Base-by-base conservation (phyloP, 345 rosid species). In the Kernera saxatilis region DNA sequence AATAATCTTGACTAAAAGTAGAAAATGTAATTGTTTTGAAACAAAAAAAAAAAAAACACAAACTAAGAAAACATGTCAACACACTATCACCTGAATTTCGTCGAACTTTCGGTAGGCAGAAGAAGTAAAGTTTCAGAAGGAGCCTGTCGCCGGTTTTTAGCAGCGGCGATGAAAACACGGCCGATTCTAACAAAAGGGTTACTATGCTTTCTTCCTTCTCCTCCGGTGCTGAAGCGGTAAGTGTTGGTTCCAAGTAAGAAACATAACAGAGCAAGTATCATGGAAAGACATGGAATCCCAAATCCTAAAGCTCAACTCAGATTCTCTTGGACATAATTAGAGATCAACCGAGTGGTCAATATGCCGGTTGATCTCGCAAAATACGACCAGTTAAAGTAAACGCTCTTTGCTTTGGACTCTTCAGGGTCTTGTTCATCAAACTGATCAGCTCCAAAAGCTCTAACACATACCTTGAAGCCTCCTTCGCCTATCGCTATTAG, bases 71-170 rank as follows among this genome's bases (percentile, higher is more conserved):
- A n/a, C n/a, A n/a, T n/a, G n/a, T n/a, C n/a, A n/a, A n/a, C n/a
- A 27, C 30, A 52, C 29, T 25, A 80, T 56, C 70, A 84, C 87
- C 68, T 79, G 74, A 63, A 82, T 64, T 82, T 81, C 43, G 71
- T 60, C 5, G 81, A 77, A 30, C 55, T 66, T 44, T 81, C 63
- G 11, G 8, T n/a, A 25, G 83, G 80, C 14, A 79, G 33, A 39
- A 70, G 58, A 29, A 50, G 52, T 2, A 21, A 5, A 8, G 54
- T 71, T 11, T 71, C 69, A 10, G 62, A 30, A 51, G 69, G 11
- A 27, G 62, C 21, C 3, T 39, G 26, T 41, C 62, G 45, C 23
- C 75, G 33, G 62, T 75, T 75, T 62, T 17, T 72, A 5, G 46
- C 63, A 6, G 79, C 81, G 14, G 64, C 62, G 2, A 69, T 14